Conservation (phyloP, 768 basidiomycete species). For the Wakefieldia striispora region DNA sequence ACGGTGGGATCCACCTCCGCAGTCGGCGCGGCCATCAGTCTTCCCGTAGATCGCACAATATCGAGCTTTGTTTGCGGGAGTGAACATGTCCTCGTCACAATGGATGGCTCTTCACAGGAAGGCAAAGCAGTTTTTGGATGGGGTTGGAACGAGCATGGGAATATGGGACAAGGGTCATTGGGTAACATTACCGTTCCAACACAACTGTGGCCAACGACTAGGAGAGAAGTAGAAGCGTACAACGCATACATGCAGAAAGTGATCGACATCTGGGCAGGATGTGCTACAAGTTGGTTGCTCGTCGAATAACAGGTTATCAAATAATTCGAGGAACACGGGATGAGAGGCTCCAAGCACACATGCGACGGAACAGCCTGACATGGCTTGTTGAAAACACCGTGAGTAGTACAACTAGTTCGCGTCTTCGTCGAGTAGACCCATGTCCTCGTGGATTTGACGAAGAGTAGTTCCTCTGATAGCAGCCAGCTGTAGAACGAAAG, state of each 20-base stretch:
- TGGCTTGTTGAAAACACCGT: background rate
- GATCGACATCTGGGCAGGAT: conserved; percentile 27
- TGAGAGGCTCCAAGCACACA: background rate
- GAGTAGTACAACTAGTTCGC: conserved; percentile 31
- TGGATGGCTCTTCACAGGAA: conserved; percentile 26
- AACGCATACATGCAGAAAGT: conserved; percentile 13
- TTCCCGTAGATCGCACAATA: conserved; percentile 24
- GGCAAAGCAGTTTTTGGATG: conserved; percentile 63
- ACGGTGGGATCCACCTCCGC: background rate
- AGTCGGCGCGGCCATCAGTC: conserved; percentile 8
- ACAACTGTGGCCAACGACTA: conserved; percentile 59
- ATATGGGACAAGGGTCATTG: conserved; percentile 68
- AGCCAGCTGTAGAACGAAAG: conserved; percentile 54
- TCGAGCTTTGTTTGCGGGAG: conserved; percentile 68
- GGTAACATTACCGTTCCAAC: conserved; percentile 50
- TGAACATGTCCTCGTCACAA: conserved; percentile 70
- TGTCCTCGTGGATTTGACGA: conserved; percentile 70
- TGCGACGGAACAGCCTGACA: background rate
- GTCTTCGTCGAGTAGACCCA: conserved; percentile 59
- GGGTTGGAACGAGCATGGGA: conserved; percentile 99
- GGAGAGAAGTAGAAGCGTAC: conserved; percentile 7
- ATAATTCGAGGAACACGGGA: background rate
- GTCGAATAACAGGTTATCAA: conserved; percentile 12
- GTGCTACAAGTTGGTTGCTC: conserved; percentile 34
- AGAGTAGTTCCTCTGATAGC: conserved; percentile 65